Base-by-base conservation (phyloP, 306 rosid species). In the Casuarina glauca region DNA sequence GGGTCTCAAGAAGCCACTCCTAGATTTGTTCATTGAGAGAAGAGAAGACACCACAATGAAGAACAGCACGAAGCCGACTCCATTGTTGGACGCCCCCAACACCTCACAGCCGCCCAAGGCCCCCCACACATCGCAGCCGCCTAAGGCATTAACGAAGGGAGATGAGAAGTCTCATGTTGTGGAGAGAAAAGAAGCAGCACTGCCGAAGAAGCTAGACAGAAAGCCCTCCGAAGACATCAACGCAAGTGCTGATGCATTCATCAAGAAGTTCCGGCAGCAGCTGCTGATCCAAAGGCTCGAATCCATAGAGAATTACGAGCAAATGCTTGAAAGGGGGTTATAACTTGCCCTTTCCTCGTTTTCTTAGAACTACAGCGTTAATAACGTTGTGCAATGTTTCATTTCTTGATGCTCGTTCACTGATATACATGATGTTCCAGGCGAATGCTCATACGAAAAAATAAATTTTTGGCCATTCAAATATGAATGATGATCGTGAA, bases 241-340 rank as follows among this genome's bases (percentile, higher is more conserved):
- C 51, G 89, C 84, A 43, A 90, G 97, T n/a, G 97, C 97, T 1
- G 98, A 92, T 35, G 93, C 91, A 2, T 95, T 95, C 84, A 95
- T 95, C 83, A 87, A 88, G 85, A 95, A 89, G 61, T 95, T 95
- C 90, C 87, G 92, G 83, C 79, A 88, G 20, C 97, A 95, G 70
- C 80, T 95, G 0, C 6, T 87, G 77, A 86, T 91, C 78, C 98
- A 95, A 45, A 90, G 97, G 93, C 95, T 92, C 11, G 89, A 92
- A 16, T 95, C 98, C 69, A 86, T 91, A 9, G 98, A 95, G 76
- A 89, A 92, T 46, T 92, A 89, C 15, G 91, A 94, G 77, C 78
- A 92, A 80, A 92, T 90, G 92, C 88, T 92, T 1, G 88, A 87
- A 16, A 85, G 93, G 74, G 95, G 96, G 2, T 92, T 85, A 63